phyloP scores from a whole-genome alignment of 176 grass and related monocot genomes.

The Oropetium thomaeum region DNA sequence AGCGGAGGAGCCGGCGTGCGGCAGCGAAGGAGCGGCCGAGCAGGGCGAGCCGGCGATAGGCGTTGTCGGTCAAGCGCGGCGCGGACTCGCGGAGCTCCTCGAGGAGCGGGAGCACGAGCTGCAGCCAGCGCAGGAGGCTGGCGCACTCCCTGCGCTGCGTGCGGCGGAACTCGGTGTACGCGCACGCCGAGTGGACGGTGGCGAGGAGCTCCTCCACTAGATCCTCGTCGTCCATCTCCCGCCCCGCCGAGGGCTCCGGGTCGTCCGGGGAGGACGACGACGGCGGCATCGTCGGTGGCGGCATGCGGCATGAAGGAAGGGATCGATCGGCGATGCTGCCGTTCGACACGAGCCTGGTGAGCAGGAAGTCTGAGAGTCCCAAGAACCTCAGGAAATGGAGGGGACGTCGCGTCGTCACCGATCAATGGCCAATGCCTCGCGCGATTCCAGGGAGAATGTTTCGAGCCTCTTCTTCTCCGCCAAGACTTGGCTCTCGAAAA shows the following conservation, averaged over 20 bases:
- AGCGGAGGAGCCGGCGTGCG: constrained; percentile 53
- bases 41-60: constrained; percentile 37
- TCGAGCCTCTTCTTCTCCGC: neutral
- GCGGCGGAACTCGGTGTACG: constrained; percentile 51
- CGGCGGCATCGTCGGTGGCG: constrained; percentile 29
- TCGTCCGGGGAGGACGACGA: constrained; percentile 21
- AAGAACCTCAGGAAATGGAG: neutral
- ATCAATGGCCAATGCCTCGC: constrained; percentile 1
- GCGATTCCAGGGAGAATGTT: constrained; percentile 13
- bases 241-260: constrained; percentile 16
- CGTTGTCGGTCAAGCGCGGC: constrained; percentile 41
- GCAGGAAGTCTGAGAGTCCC: neutral
- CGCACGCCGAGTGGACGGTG: constrained; percentile 45
- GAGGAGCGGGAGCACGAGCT: constrained; percentile 65
- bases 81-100: constrained; percentile 60
- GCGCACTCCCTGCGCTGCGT: constrained; percentile 60
- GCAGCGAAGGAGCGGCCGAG: constrained; percentile 42
- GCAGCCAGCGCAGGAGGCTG: constrained; percentile 67
- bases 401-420: neutral
- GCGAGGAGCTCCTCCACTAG: constrained; percentile 50
- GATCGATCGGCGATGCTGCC: neutral
- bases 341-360: neutral
- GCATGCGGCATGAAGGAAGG: constrained; percentile 49
- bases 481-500: neutral
- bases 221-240: constrained; percentile 68